Percentiles rank a stretch among this genome's conserved stretches.
Evolutionary conservation across 78 protist species (phyloP).

Genomic region (Dictyostelium firmibasis): DNA sequence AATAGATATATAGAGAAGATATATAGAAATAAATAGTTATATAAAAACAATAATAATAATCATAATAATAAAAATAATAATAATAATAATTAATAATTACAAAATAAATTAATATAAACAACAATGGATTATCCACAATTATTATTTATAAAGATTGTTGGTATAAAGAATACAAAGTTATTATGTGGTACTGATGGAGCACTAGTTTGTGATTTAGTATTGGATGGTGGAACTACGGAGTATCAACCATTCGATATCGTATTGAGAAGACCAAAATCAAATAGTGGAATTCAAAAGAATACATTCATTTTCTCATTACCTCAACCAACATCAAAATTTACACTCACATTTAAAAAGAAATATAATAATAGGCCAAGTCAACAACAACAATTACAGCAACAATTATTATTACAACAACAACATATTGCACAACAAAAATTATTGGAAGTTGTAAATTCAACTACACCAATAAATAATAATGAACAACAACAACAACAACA

Average conservation of each 20-base stretch:
- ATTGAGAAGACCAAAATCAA: conserved; percentile 59
- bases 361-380: not conserved
- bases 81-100: not conserved
- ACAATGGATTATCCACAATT: conserved; percentile 27
- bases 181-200: conserved; percentile 73
- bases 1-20: too few species aligned
- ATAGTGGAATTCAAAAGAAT: conserved; percentile 51
- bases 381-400: conserved; percentile 21
- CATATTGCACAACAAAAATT: not conserved
- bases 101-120: not conserved
- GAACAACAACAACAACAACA: conserved; percentile 5
- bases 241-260: conserved; percentile 55
- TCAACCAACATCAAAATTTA: not conserved
- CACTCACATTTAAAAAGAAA: conserved; percentile 25
- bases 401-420: conserved; percentile 15
- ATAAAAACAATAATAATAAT: too few species aligned
- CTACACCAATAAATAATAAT: not conserved
- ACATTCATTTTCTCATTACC: conserved; percentile 55
- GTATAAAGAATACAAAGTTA: conserved; percentile 24
- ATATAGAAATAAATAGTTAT: too few species aligned
- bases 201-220: conserved; percentile 32
- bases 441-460: not conserved
- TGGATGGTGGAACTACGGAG: conserved; percentile 25
- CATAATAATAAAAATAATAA: not conserved
- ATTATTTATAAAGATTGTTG: conserved; percentile 38